Base-by-base conservation (phyloP, 1,139 yeast genomes). In the Kodamaea sp. region DNA sequence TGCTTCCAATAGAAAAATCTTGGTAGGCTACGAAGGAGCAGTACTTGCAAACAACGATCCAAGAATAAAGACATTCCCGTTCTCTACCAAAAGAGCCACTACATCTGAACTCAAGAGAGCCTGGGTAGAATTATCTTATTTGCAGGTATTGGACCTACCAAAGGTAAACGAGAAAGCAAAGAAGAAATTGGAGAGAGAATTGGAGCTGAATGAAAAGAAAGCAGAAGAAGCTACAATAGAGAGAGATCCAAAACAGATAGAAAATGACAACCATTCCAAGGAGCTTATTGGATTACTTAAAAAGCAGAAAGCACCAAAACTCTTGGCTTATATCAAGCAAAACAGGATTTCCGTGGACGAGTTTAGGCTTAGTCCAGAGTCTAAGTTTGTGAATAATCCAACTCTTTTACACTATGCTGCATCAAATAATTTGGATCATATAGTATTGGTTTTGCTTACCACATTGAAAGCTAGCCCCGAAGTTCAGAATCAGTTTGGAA, bases 51-150 rank as follows among this genome's bases (percentile, higher is more conserved):
- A 53, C 28, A 66, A 66, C 29, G 95, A 86, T 53, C 46, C 62
- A 2, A 70, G 95, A 43, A 59, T 89, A 4, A 76, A 75, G 42
- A 63, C 70, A 6, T 78, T 92, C 54, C 98, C 98, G 1, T 88
- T 92, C 59, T 83, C 96, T 0, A 92, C 98, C 0, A 78, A 79
- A 37, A 73, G 97, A 47, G 96, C 98, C 0, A 90, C 97, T 0
- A 73, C 85, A 0, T 65, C 79, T 2, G 98, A 90, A 55, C 62
- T 94, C 47, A 86, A 81, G 51, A 73, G 82, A 30, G 88, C 95
- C 0, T 92, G 98, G 97, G 72, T 78, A 18, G 82, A 83, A 45
- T 66, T 92, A 38, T 69, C 90, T 0, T 80, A 84, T 46, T 63
- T 85, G 44, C 64, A 69, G 27, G 55, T 78, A 1, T 62, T 76